Base-by-base conservation (phyloP, 805 yeast genomes). In the Starmerella stellata region DNA sequence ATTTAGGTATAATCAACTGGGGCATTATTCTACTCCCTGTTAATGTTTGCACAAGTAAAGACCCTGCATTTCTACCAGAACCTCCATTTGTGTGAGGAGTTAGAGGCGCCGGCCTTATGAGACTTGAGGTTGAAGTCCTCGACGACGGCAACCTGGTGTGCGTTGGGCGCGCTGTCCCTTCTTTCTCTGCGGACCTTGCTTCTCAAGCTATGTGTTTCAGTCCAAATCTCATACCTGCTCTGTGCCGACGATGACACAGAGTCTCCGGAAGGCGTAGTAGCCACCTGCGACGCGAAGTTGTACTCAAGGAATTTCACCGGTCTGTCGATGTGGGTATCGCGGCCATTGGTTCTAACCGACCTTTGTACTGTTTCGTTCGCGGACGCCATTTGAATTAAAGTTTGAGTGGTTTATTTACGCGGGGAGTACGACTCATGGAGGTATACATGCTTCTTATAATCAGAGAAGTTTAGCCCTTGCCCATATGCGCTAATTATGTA, bases 121-220 rank as follows among this genome's bases (percentile, higher is more conserved):
- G 38, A 45, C 46, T 13, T 37, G 24, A 40, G 30, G 36, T 46
- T 45, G 39, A 46, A 46, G 29, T 46, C 50, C 9, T 38, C 43
- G 4, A 46, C 50, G 21, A 40, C 44, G 21, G 50, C 49, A 3
- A 46, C 49, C 23, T 25, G 30, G 14, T 40, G 39, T 3, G 39
- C 38, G 38, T 45, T 45, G 19, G 15, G 34, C 35, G 40, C 36
- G 37, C 38, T 40, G 30, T 41, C 49, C 19, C 50, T 44, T 34
- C 34, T 30, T 36, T 46, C 50, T 16, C 50, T 42, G 25, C 50
- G 44, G 9, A 24, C 28, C 8, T 42, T 41, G 38, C 47, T 35
- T 30, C 20, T 28, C 17, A 35, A 43, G 19, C 35, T 37, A 36
- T 42, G 49, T 23, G 44, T 43, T 21, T 45, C 50, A 4, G 49